Evolutionary conservation across 805 yeast species (phyloP).

Genomic region (Metschnikowia kunwiensis): DNA sequence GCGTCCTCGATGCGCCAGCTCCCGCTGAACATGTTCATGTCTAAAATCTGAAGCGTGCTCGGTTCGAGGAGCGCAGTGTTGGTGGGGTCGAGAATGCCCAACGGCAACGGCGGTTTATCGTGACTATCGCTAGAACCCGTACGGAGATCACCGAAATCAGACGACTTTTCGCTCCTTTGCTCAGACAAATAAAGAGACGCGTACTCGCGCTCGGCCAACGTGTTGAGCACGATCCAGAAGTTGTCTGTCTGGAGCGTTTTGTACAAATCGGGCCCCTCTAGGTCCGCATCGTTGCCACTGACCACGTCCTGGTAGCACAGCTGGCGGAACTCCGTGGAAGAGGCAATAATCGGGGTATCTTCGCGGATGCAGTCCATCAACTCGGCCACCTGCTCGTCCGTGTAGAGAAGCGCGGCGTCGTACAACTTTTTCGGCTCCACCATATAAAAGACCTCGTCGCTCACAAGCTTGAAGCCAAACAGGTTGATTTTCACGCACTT

Average conservation of each 20-base stretch:
- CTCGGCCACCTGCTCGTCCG: slow-evolving; percentile 13
- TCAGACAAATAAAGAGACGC: slow-evolving; percentile 8
- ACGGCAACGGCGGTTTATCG: background rate
- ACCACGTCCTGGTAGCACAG: slow-evolving; percentile 11
- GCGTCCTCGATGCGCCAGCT: slow-evolving; percentile 15
- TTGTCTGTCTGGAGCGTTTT: slow-evolving; percentile 20
- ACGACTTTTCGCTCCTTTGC: background rate
- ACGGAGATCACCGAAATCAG: background rate
- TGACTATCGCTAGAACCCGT: background rate
- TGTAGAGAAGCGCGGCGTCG: slow-evolving; percentile 9
- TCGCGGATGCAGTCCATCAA: slow-evolving; percentile 9
- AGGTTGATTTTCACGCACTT: slow-evolving; percentile 15
- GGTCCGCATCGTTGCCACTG: slow-evolving; percentile 11
- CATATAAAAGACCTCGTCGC: slow-evolving; percentile 7
- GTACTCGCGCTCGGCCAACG: slow-evolving; percentile 13
- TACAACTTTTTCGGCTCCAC: slow-evolving; percentile 5
- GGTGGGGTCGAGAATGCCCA: slow-evolving; percentile 1
- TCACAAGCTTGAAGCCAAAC: slow-evolving; percentile 7
- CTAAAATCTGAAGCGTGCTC: slow-evolving; percentile 9
- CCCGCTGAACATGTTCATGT: slow-evolving; percentile 12
- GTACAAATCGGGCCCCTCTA: slow-evolving; percentile 14
- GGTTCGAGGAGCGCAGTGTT: slow-evolving; percentile 5
- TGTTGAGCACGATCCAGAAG: slow-evolving; percentile 17
- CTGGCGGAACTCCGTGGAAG: slow-evolving; percentile 1
- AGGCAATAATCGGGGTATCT: slow-evolving; percentile 6